Base-by-base conservation (phyloP, 2,329 filamentous ascomycete genomes). In the Pseudocercospora fijiensis region DNA sequence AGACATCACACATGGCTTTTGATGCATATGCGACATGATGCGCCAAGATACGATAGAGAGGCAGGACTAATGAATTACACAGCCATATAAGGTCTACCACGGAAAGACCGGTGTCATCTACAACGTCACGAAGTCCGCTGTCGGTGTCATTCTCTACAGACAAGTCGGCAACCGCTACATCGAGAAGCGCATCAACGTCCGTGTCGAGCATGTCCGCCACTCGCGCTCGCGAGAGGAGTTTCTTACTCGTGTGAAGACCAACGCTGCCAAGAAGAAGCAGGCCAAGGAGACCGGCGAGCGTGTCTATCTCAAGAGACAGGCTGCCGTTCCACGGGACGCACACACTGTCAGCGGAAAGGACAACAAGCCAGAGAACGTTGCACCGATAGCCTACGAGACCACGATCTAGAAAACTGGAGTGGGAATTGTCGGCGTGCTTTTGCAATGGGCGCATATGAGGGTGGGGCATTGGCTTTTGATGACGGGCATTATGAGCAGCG, bases 111-210 rank as follows among this genome's bases (percentile, higher is more conserved):
- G 77, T 68, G 76, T 79, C 68, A 71, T 79, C 75, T 78, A 78
- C 91, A 99, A 99, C 87, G 95, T 99, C 77, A 95, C 94, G 84
- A 96, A 97, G 89, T 90, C 88, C 76, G 91, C 95, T 72, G 92
- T 99, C 80, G 95, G 95, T 78, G 90, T 99, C 82, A 97, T 99
- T 85, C 91, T 99, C 84, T 94, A 96, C 90, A 97, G 96, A 89
- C 92, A 96, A 83, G 95, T 99, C 81, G 92, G 93, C 85, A 95
- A 98, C 90, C 91, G 94, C 79, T 99, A 97, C 89, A 87, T 99
- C 81, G 95, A 99, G 91, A 99, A 99, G 92, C 94, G 95, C 82
- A 89, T 99, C 86, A 98, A 96, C 89, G 86, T 99, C 84, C 92
- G 95, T 80, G 84, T 98, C 83, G 95, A 99, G 90, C 95, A 99